phyloP scores from a whole-genome alignment of 495 filamentous ascomycete species.

The Annulohypoxylon stygium region DNA sequence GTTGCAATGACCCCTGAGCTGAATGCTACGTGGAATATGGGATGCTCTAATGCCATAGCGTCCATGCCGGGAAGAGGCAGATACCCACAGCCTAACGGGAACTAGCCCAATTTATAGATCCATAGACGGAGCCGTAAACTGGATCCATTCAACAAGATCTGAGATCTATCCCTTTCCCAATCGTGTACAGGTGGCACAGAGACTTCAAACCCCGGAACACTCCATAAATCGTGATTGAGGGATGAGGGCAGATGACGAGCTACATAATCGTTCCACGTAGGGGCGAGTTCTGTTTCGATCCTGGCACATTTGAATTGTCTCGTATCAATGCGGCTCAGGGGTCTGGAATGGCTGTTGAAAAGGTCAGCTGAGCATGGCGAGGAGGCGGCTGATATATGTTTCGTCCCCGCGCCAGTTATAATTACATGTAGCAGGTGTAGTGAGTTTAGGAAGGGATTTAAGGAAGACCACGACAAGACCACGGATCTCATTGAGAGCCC shows the following conservation, averaged over 20 bases:
- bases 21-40: constrained; percentile 1
- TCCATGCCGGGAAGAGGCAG: background rate
- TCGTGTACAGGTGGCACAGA: background rate
- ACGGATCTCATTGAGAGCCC: background rate
- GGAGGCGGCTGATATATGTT: background rate
- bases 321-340: constrained; percentile 3
- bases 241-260: constrained; percentile 2
- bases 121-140: background rate
- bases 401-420: background rate
- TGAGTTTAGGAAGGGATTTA: background rate
- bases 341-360: background rate
- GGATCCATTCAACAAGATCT: constrained; percentile 5
- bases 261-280: constrained; percentile 1
- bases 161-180: background rate
- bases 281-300: background rate
- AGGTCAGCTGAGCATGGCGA: constrained; percentile 1
- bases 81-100: constrained; percentile 2
- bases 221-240: constrained; percentile 8
- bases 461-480: background rate
- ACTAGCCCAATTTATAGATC: background rate
- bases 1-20: background rate
- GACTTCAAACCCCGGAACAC: background rate
- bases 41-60: background rate
- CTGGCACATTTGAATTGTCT: constrained; percentile 3
- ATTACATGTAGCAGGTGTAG: background rate